phyloP scores from a whole-genome alignment of 768 basidiomycete genomes.

The Leccinum ochraceum region DNA sequence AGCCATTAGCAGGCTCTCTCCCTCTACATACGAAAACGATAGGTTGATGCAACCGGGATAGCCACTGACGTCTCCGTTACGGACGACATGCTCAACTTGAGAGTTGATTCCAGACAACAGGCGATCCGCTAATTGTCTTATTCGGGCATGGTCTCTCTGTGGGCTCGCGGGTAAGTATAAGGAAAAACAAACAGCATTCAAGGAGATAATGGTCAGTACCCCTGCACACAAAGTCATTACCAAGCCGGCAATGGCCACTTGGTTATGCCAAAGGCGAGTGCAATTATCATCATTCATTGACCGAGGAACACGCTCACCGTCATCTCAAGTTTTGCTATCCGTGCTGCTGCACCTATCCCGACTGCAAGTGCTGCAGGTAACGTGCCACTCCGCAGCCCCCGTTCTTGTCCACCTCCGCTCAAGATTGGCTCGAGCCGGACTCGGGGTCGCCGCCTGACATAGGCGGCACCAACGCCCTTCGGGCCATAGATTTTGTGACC shows the following conservation, averaged over 20 bases:
- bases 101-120: slow-evolving; percentile 80
- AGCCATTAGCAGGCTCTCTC: slow-evolving; percentile 96
- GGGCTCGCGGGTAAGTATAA: slow-evolving; percentile 9
- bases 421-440: slow-evolving; percentile 94
- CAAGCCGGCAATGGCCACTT: slow-evolving; percentile 54
- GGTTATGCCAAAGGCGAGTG: slow-evolving; percentile 40
- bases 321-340: slow-evolving; percentile 93
- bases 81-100: slow-evolving; percentile 85
- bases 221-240: slow-evolving; percentile 84
- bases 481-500: slow-evolving; percentile 99
- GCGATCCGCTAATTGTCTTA: slow-evolving; percentile 75
- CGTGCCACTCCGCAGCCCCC: slow-evolving; percentile 94
- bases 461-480: slow-evolving; percentile 93
- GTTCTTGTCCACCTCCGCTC: slow-evolving; percentile 95
- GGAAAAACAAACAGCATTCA: background rate
- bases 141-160: slow-evolving; percentile 78
- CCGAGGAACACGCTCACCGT: slow-evolving; percentile 56
- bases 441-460: slow-evolving; percentile 88
- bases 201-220: slow-evolving; percentile 67
- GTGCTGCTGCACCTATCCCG: slow-evolving; percentile 92
- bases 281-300: slow-evolving; percentile 47
- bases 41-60: slow-evolving; percentile 97
- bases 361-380: slow-evolving; percentile 85
- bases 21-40: slow-evolving; percentile 95
- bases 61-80: slow-evolving; percentile 90